A percentile compares a stretch with the other conserved stretches of the same genome.
Evolutionary conservation across 176 grass and related monocot species (phyloP).

Genomic region (Juncus inflexus): DNA sequence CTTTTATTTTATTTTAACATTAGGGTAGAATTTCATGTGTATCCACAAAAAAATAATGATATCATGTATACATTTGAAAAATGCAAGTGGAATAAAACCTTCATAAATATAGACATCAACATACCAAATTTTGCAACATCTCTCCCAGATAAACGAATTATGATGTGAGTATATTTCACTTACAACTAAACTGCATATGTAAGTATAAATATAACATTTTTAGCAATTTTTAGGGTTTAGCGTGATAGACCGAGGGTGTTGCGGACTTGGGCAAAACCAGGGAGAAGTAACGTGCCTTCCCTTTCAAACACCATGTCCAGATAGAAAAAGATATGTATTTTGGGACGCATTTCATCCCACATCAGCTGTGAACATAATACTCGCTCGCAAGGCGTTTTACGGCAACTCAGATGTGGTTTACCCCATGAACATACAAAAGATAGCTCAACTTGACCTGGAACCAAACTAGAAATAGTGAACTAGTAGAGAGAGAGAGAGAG

Average conservation of each 20-base stretch:
- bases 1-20: too few relatives aligned
- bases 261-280: slow-evolving; percentile 68
- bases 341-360: slow-evolving; percentile 99
- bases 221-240: slow-evolving; percentile 50
- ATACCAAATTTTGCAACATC: too few relatives aligned
- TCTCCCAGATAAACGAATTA: too few relatives aligned
- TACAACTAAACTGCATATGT: too few relatives aligned
- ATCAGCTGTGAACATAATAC: slow-evolving; percentile 66
- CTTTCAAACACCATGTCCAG: slow-evolving; percentile 57
- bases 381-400: slow-evolving; percentile 57
- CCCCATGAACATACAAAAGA: slow-evolving; percentile 86
- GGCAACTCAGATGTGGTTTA: slow-evolving; percentile 44
- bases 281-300: slow-evolving; percentile 92
- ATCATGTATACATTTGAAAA: too few relatives aligned
- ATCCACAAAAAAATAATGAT: too few relatives aligned
- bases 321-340: slow-evolving; percentile 73
- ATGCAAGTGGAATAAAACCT: too few relatives aligned
- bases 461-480: not conserved
- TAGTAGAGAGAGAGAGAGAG: too few relatives aligned
- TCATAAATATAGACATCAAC: too few relatives aligned
- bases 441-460: slow-evolving; percentile 29
- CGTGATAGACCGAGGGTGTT: slow-evolving; percentile 74
- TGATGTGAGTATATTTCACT: too few relatives aligned
- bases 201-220: too few relatives aligned
- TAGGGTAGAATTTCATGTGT: too few relatives aligned